Evolutionary conservation across 169 alveolate species (phyloP).

Genomic region (Plasmodium gallinaceum): DNA sequence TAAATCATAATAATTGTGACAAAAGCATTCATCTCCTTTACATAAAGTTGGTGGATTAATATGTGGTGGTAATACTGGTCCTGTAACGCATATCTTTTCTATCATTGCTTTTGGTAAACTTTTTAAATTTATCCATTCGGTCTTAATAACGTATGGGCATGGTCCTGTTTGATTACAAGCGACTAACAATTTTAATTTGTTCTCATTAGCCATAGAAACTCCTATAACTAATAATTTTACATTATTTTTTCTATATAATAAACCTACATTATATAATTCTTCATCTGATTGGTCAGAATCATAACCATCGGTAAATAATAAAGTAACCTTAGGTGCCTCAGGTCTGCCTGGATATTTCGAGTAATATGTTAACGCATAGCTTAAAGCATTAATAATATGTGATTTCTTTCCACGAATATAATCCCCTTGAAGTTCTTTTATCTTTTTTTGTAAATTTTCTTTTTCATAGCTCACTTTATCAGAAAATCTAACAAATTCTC

Average conservation of each 20-base stretch:
- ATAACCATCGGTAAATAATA: conserved; percentile 66
- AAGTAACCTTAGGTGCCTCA: conserved; percentile 63
- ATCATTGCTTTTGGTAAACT: conserved; percentile 20
- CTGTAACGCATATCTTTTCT: conserved; percentile 44
- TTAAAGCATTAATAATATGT: conserved; percentile 21
- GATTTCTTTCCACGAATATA: conserved; percentile 44
- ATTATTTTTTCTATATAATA: conserved; percentile 45
- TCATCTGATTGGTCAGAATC: conserved; percentile 49
- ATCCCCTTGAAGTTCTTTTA: conserved; percentile 38
- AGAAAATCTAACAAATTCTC: conserved; percentile 51
- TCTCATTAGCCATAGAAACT: conserved; percentile 66
- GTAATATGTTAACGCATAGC: conserved; percentile 27
- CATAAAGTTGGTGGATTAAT: conserved; percentile 14
- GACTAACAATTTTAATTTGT: conserved; percentile 24
- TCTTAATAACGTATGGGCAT: conserved; percentile 58
- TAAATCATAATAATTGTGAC: conserved; percentile 53
- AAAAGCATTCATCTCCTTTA: conserved; percentile 58
- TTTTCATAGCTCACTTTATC: conserved; percentile 51
- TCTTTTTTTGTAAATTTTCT: conserved; percentile 10
- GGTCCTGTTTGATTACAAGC: conserved; percentile 20
- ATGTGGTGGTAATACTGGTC: conserved; percentile 46
- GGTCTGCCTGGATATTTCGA: conserved; percentile 37
- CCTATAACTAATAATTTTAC: conserved; percentile 61
- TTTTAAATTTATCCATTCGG: conserved; percentile 46
- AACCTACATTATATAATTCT: conserved; percentile 21